Base-by-base conservation (phyloP, 2,329 filamentous ascomycete genomes). In the Colletotrichum horii region DNA sequence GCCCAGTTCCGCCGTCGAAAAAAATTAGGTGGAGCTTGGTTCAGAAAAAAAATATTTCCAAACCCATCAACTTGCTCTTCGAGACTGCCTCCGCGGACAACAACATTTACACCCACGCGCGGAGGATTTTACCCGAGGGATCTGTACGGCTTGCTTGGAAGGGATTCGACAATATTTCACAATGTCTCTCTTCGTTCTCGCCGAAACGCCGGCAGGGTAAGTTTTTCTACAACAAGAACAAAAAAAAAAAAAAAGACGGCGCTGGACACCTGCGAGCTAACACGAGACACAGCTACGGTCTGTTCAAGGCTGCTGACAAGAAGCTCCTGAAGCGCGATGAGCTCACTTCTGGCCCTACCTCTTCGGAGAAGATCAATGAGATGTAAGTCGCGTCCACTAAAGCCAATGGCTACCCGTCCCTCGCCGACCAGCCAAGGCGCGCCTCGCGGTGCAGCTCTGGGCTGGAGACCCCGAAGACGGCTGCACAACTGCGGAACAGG, bases 301-400 rank as follows among this genome's bases (percentile, higher is more conserved):
- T 99, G 85, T 96, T 99, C 89, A 98, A 99, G 91, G 94, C 96
- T 81, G 95, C 96, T 86, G 96, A 98, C 91, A 98, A 98, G 92
- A 98, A 98, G 90, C 91, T 98, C 76, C 90, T 99, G 79, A 97
- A 98, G 87, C 93, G 94, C 82, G 94, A 96, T 87, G 93, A 96
- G 83, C 87, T 98, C 78, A 90, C 91, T 70, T 90, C 92, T 78
- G 93, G 97, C 84, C 90, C 96, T 77, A 91, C 93, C 79, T 94
- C 94, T 76, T 93, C 95, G 43, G 96, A 98, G 85, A 94, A 94
- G 81, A 92, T 98, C 78, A 95, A 95, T 81, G 94, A 94, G 81
- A 92, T 98, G 94, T 96, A 89, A 89, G 94, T 91, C 55, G 48
- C 55, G 66, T 32, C 19, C 24, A 22, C 30, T 55, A 48, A 26